phyloP scores from a whole-genome alignment of 139 green algal genomes.

The Chlamydomonas eustigma region DNA sequence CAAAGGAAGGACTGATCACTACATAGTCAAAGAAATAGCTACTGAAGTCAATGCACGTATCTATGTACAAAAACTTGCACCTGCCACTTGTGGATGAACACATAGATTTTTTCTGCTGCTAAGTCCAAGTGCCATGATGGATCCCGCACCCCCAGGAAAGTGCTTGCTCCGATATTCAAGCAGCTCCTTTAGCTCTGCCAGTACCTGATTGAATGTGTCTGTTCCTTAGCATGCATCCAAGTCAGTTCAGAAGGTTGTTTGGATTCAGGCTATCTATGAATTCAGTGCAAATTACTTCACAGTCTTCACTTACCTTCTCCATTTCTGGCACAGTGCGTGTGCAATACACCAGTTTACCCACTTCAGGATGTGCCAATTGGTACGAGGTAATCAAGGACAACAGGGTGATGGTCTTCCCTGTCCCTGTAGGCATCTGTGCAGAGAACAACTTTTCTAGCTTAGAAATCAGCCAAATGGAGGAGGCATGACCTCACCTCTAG shows the following conservation, averaged over 20 bases:
- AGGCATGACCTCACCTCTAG: slow-evolving; percentile 72
- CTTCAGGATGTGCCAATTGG: slow-evolving; percentile 88
- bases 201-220: slow-evolving; percentile 62
- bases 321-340: slow-evolving; percentile 99
- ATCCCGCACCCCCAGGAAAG: slow-evolving; percentile 32
- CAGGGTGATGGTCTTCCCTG: slow-evolving; percentile 98
- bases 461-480: too few species aligned
- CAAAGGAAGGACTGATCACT: too few species aligned
- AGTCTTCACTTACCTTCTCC: slow-evolving; percentile 90
- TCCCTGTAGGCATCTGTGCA: slow-evolving; percentile 96
- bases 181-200: slow-evolving; percentile 79
- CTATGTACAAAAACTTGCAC: slow-evolving; percentile 28
- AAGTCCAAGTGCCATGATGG: slow-evolving; percentile 92
- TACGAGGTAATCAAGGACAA: slow-evolving; percentile 98
- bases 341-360: slow-evolving; percentile 98
- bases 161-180: slow-evolving; percentile 78
- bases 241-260: neutral
- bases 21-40: too few species aligned
- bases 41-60: neutral
- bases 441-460: neutral
- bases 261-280: neutral
- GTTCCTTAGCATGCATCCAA: too few species aligned
- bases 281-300: too few species aligned
- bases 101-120: slow-evolving; percentile 96
- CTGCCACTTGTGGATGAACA: slow-evolving; percentile 77